Evolutionary conservation across 805 yeast genomes (phyloP).

Genomic region (Saturnispora sekii): DNA sequence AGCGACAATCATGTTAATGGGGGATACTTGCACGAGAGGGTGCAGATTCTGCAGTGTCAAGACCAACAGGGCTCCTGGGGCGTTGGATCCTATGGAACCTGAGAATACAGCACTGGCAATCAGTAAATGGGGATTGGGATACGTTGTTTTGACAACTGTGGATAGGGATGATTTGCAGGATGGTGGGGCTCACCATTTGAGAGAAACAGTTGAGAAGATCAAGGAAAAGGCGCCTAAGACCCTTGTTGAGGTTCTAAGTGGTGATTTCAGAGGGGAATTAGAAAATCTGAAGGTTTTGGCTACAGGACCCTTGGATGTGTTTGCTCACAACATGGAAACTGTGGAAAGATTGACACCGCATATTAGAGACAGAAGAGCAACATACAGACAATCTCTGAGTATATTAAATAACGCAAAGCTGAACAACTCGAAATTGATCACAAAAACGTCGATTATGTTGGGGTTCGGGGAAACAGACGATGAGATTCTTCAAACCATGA

Average conservation of each 20-base stretch:
- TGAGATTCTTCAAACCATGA: conserved; percentile 66
- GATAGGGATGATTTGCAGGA: conserved; percentile 92
- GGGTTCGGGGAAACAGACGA: conserved; percentile 96
- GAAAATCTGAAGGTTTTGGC: conserved; percentile 76
- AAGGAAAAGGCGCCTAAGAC: conserved; percentile 85
- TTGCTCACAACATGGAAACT: conserved; percentile 94
- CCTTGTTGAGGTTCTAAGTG: conserved; percentile 85
- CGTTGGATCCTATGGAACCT: conserved; percentile 94
- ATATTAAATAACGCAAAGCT: conserved; percentile 77
- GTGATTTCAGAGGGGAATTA: conserved; percentile 91
- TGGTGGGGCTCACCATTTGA: conserved; percentile 88
- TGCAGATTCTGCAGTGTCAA: conserved; percentile 97
- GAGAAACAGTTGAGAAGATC: conserved; percentile 76
- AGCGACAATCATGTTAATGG: conserved; percentile 95
- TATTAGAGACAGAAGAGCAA: conserved; percentile 94
- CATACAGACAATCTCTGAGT: conserved; percentile 76
- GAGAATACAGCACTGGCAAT: conserved; percentile 97
- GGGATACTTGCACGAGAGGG: conserved; percentile 99
- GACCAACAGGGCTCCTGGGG: conserved; percentile 77
- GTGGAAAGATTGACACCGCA: conserved; percentile 92
- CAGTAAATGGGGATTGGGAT: conserved; percentile 95
- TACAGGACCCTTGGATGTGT: conserved; percentile 81
- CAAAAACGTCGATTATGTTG: conserved; percentile 92
- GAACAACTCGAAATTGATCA: conserved; percentile 61
- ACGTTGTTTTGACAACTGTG: conserved; percentile 93